Evolutionary conservation across 192 early-diverging fungal species (phyloP).

Genomic region (Coemansia sp.): DNA sequence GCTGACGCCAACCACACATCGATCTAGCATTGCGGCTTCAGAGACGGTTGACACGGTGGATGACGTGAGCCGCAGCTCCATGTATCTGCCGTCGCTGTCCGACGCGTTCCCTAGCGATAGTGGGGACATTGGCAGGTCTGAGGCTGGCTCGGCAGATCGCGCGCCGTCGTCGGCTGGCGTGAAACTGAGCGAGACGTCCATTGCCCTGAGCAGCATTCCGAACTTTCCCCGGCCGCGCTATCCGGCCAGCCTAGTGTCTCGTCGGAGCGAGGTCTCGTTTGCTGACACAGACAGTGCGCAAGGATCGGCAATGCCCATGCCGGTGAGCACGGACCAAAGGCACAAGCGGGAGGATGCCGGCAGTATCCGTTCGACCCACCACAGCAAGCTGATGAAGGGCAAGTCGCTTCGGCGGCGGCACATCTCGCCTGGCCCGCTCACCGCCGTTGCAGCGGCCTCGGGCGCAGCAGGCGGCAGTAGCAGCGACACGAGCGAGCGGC

Average conservation of each 20-base stretch:
- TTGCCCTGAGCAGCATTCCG: constrained; percentile 11
- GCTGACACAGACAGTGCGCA: background rate
- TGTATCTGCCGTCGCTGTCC: background rate
- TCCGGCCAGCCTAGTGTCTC: background rate
- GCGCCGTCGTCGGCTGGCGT: background rate
- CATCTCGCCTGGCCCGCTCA: background rate
- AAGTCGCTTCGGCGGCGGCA: constrained; percentile 3
- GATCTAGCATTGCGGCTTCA: background rate
- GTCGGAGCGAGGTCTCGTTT: too few relatives aligned
- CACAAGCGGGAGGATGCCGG: too few relatives aligned
- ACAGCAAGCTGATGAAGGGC: background rate
- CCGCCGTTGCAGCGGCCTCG: background rate
- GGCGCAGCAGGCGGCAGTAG: background rate
- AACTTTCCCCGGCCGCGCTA: constrained; percentile 5
- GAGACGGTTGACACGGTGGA: background rate
- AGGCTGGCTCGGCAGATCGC: too few relatives aligned
- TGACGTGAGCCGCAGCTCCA: constrained; percentile 3
- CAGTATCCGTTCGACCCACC: too few relatives aligned
- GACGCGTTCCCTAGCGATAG: background rate
- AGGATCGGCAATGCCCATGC: background rate
- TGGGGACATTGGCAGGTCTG: too few relatives aligned
- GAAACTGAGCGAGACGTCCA: background rate
- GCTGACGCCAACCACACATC: constrained; percentile 7
- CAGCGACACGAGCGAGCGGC: background rate
- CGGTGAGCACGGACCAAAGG: background rate